Conservation (phyloP, 768 basidiomycete species). For the Lactarius psammicola region DNA sequence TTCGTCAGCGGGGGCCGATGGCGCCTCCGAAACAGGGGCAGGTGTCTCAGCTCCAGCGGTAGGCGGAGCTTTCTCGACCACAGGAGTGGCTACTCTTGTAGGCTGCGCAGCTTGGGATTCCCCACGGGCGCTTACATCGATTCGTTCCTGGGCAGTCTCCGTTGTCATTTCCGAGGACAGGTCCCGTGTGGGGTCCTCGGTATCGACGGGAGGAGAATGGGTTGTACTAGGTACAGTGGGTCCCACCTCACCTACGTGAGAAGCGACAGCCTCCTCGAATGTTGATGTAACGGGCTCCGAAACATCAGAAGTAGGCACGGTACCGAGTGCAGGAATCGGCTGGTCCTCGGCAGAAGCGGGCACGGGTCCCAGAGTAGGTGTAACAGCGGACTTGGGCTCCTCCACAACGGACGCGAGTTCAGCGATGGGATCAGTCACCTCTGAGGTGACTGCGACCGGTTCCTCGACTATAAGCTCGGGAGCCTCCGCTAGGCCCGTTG, state of each 20-base stretch:
- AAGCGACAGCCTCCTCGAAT: not conserved
- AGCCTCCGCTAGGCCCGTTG: not conserved
- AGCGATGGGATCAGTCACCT: not conserved
- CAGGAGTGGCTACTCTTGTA: not conserved
- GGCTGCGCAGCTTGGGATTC: not conserved
- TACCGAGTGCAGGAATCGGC: not conserved
- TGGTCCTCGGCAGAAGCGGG: not conserved
- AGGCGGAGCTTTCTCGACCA: not conserved
- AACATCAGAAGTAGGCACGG: not conserved
- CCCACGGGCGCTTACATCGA: not conserved
- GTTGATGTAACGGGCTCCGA: not conserved
- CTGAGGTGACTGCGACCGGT: not conserved
- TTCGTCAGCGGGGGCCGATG: not conserved
- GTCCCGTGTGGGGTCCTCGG: not conserved
- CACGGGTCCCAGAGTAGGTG: not conserved
- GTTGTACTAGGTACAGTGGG: not conserved
- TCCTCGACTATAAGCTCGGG: not conserved
- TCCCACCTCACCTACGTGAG: not conserved
- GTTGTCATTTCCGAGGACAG: not conserved
- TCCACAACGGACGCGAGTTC: not conserved
- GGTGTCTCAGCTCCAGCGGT: not conserved
- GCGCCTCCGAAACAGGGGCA: not conserved
- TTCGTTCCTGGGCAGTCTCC: not conserved
- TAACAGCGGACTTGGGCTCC: not conserved
- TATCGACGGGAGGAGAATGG: not conserved